These are phyloP conservation scores for Amanita muscaria DNA, from an alignment of 768 basidiomycete species.

Conservation along the genomic window DNA sequence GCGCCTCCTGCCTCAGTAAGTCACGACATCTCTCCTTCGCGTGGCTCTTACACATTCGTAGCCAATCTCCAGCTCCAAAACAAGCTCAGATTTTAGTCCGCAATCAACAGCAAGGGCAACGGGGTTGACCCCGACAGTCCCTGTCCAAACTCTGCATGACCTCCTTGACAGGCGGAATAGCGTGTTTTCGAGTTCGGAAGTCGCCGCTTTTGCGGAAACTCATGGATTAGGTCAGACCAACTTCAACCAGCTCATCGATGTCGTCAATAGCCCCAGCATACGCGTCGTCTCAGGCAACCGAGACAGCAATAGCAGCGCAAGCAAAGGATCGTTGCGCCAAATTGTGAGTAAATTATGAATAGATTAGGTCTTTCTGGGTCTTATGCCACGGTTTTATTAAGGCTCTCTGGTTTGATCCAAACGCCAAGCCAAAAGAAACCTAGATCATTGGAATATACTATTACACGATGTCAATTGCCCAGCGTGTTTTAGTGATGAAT, in stretches of 20 bases:
- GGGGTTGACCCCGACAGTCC: neutral
- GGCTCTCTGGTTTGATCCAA: constrained; percentile 40
- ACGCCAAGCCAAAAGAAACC: too few relatives aligned
- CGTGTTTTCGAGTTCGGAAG: constrained; percentile 27
- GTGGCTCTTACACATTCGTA: too few relatives aligned
- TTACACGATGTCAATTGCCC: too few relatives aligned
- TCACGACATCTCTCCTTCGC: constrained; percentile 19
- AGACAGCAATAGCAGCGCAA: constrained; percentile 37
- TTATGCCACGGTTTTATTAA: constrained; percentile 11
- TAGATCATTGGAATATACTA: constrained; percentile 5
- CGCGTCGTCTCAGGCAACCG: constrained; percentile 35
- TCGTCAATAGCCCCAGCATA: constrained; percentile 60
- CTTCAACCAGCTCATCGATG: constrained; percentile 42
- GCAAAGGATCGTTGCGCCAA: constrained; percentile 43
- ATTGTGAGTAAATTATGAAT: constrained; percentile 31
- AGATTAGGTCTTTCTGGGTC: constrained; percentile 1
- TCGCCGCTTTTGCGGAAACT: constrained; percentile 41
- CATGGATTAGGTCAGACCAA: constrained; percentile 47
- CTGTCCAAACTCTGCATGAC: constrained; percentile 16
- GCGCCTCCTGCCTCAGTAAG: constrained; percentile 40
- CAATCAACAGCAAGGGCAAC: neutral
- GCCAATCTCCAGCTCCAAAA: too few relatives aligned
- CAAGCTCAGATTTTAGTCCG: too few relatives aligned
- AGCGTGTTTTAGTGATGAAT: too few relatives aligned
- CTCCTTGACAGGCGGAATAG: constrained; percentile 60